Conservation (phyloP, 176 grass and related monocot species). For the Guadua angustifolia region DNA sequence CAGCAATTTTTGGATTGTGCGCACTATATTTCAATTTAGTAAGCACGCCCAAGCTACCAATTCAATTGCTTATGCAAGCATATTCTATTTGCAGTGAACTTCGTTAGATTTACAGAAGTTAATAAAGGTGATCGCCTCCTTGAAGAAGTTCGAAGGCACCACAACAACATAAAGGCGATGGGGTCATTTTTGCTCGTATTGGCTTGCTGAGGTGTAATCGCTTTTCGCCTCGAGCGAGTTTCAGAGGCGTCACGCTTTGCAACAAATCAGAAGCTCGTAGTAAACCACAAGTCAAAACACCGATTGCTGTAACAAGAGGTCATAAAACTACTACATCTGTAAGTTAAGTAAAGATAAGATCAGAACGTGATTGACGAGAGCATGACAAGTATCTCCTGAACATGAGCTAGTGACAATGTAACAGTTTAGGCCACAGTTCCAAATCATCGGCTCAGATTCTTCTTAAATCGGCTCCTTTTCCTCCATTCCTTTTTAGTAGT, state of each 20-base stretch:
- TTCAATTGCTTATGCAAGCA: not conserved
- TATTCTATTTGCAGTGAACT: not conserved
- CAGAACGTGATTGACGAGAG: not conserved
- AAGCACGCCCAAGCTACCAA: no score
- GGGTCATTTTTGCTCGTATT: not conserved
- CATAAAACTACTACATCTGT: not conserved
- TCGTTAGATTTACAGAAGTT: not conserved
- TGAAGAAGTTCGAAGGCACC: not conserved
- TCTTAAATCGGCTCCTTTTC: no score
- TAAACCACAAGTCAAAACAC: not conserved
- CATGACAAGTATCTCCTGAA: not conserved
- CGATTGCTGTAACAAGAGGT: not conserved
- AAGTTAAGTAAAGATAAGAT: not conserved
- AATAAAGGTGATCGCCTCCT: not conserved
- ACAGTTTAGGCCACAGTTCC: not conserved
- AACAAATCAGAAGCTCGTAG: not conserved
- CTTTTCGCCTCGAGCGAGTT: not conserved
- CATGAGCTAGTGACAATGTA: not conserved
- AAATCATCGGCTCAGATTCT: no score
- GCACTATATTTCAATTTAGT: not conserved
- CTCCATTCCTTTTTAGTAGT: no score
- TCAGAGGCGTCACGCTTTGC: not conserved
- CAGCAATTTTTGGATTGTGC: constrained; percentile 1
- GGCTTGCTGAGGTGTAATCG: constrained; percentile 45
- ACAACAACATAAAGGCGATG: not conserved